A percentile compares a stretch with the other conserved stretches of the same genome.
phyloP scores from a whole-genome alignment of 768 basidiomycete genomes.

The Boletus vinaceobasis region DNA sequence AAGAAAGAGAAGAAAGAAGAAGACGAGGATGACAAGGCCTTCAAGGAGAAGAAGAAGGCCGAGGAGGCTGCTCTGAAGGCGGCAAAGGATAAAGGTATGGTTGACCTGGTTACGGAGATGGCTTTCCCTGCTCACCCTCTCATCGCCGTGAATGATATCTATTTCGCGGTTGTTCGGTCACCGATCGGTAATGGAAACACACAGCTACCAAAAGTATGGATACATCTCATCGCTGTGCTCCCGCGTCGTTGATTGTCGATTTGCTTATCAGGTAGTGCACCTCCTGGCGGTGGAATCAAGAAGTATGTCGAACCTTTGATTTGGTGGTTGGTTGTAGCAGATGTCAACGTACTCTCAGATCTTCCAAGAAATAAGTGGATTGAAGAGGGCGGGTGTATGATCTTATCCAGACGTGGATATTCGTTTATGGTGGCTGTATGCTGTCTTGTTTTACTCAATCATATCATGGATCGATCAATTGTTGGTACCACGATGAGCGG shows the following conservation, averaged over 20 bases:
- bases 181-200: constrained; percentile 1
- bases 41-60: constrained; percentile 74
- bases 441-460: neutral
- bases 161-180: neutral
- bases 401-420: neutral
- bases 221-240: neutral
- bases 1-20: constrained; percentile 80
- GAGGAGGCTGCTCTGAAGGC: constrained; percentile 72
- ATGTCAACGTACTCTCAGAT: constrained; percentile 38
- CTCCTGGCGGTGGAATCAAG: constrained; percentile 77
- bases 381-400: neutral
- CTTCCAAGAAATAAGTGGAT: constrained; percentile 62
- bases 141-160: neutral
- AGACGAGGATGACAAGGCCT: constrained; percentile 65
- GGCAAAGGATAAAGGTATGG: constrained; percentile 67
- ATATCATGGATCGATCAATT: neutral
- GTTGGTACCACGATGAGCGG: constrained; percentile 6
- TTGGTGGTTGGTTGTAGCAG: constrained; percentile 1
- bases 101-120: neutral
- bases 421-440: constrained; percentile 3
- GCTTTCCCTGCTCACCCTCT: neutral
- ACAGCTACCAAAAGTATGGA: constrained; percentile 31
- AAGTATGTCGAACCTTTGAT: constrained; percentile 52
- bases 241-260: neutral
- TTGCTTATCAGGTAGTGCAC: constrained; percentile 47